A percentile compares a stretch with the other conserved stretches of the same genome.
phyloP scores from a whole-genome alignment of 257 asterid species.

The Solanum appendiculatum region DNA sequence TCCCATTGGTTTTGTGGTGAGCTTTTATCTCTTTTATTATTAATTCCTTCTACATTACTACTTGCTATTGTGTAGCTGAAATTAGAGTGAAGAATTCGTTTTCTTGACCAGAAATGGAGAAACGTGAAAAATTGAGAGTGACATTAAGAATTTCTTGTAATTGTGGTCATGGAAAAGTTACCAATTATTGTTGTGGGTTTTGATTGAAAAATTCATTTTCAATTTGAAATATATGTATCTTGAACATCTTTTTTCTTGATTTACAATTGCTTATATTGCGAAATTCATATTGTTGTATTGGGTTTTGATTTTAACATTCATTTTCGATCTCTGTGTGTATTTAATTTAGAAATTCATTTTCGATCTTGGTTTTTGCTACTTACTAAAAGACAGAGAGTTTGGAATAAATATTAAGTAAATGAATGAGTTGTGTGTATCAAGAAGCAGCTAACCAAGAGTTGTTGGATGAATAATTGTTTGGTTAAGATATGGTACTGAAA shows the following conservation, averaged over 20 bases:
- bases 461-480: neutral
- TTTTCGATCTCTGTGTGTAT: neutral
- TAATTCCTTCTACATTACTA: neutral
- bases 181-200: neutral
- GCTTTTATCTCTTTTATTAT: neutral
- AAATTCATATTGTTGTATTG: neutral
- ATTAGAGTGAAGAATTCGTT: neutral
- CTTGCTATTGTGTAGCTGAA: neutral
- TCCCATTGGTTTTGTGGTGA: constrained; percentile 93
- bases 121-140: neutral
- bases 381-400: neutral
- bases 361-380: neutral
- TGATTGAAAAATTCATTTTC: neutral
- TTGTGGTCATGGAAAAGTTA: neutral
- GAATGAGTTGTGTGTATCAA: neutral
- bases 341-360: too few species aligned
- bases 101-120: neutral
- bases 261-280: neutral
- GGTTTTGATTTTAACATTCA: neutral
- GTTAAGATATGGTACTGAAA: neutral
- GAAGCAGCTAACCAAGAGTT: neutral
- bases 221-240: neutral
- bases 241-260: neutral
- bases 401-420: neutral
- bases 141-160: neutral